phyloP scores from a whole-genome alignment of 140 eudicot genomes.

The Bidens hawaiensis region DNA sequence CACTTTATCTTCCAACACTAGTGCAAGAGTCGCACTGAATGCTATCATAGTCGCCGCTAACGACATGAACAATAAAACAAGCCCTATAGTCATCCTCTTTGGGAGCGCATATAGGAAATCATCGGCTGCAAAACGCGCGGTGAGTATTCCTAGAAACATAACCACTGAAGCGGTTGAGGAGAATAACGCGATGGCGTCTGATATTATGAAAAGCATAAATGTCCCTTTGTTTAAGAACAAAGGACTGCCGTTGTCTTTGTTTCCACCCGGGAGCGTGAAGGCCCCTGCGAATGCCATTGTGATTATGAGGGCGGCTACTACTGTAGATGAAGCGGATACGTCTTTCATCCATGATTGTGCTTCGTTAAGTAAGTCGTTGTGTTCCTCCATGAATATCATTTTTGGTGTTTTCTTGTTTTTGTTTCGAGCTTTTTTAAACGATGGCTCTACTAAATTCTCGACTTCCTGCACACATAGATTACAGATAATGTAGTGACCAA shows the following conservation, averaged over 20 bases:
- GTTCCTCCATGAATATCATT: conserved; percentile 17
- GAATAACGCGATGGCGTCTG: conserved; percentile 29
- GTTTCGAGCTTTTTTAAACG: background rate
- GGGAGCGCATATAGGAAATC: conserved; percentile 31
- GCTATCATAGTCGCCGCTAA: background rate
- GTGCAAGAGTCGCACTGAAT: background rate
- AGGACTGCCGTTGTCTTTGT: conserved; percentile 22
- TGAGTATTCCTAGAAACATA: conserved; percentile 32
- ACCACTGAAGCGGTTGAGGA: conserved; percentile 28
- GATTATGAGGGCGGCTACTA: conserved; percentile 22
- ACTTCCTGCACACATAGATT: too few relatives aligned
- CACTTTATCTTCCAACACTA: background rate
- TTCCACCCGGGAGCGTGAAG: conserved; percentile 32
- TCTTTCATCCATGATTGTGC: conserved; percentile 32
- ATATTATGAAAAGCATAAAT: conserved; percentile 24
- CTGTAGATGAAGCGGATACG: conserved; percentile 18
- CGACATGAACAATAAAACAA: background rate
- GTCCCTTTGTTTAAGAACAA: background rate
- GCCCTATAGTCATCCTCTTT: conserved; percentile 23
- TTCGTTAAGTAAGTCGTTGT: background rate
- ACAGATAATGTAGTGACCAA: too few relatives aligned
- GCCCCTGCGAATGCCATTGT: conserved; percentile 30
- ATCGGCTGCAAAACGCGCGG: conserved; percentile 16
- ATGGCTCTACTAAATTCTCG: background rate
- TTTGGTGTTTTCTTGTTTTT: conserved; percentile 10